phyloP scores from a whole-genome alignment of 163 green algal species.

The Prototheca cutis region DNA sequence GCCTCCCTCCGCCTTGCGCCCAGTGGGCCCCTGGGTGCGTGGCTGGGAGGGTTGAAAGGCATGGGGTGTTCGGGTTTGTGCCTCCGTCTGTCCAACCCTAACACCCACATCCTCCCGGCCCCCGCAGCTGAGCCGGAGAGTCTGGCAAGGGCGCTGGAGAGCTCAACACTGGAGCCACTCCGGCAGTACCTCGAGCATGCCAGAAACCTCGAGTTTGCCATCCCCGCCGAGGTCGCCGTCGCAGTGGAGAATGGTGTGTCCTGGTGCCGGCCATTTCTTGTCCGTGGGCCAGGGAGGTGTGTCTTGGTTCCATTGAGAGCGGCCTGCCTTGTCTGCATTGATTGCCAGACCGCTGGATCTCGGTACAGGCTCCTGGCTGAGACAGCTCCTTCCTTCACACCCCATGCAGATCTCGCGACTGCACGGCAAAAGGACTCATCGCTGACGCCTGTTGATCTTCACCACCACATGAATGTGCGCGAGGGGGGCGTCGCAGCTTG shows the following conservation, averaged over 20 bases:
- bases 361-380: too few relatives aligned
- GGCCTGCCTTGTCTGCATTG: too few relatives aligned
- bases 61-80: too few relatives aligned
- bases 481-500: neutral
- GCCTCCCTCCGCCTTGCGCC: slow-evolving; percentile 12
- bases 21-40: slow-evolving; percentile 1
- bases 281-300: neutral
- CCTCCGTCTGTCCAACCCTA: too few relatives aligned
- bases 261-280: too few relatives aligned
- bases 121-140: neutral
- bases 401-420: slow-evolving; percentile 15
- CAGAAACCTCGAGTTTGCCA: slow-evolving; percentile 20
- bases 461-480: slow-evolving; percentile 10
- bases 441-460: slow-evolving; percentile 6
- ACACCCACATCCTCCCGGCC: neutral
- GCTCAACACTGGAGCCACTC: neutral
- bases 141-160: neutral
- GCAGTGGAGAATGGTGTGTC: slow-evolving; percentile 13
- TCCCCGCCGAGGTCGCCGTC: slow-evolving; percentile 2
- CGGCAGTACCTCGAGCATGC: slow-evolving; percentile 22
- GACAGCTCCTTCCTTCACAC: too few relatives aligned
- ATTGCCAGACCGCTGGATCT: too few relatives aligned
- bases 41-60: too few relatives aligned
- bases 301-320: too few relatives aligned
- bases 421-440: slow-evolving; percentile 13